Base-by-base conservation (phyloP, 257 asterid species). In the Eucommia ulmoides region DNA sequence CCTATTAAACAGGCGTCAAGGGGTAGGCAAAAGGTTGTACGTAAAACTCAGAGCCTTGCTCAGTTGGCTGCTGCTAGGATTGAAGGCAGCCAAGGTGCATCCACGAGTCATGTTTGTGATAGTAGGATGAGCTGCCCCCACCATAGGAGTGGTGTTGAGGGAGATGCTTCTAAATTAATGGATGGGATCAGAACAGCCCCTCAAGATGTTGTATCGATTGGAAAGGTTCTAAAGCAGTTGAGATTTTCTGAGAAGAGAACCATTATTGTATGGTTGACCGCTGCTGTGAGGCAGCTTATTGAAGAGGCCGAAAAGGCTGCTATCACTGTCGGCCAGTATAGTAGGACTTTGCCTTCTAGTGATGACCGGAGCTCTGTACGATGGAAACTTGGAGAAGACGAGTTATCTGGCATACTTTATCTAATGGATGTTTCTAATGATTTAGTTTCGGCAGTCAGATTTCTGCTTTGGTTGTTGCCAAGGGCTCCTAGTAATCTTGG, bases 31-130 rank as follows among this genome's bases (percentile, higher is more conserved):
- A 91, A 91, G 64, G 62, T 82, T 74, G 97, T 72, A 46, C 84
- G 95, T 26, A 92, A 92, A 77, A 92, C 93, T 42, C 95, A 79
- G 51, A 86, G 93, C 67, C 97, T 92, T 64, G 93, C 97, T 20
- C 99, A 92, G 49, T 71, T 92, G 63, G 95, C 95, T 55, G 81
- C 93, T 64, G 82, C 95, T 45, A 85, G 99, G 63, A 83, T 92
- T 71, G 99, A 87, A 69, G 80, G 95, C 65, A 92, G 99, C 62
- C 97, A 83, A 60, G 97, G 99, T 58, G 95, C 99, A 60, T 87
- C 99, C 24, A 75, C 95, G 1, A 92, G 99, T 65, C 95, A 92
- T 77, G 72, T 74, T 54, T 87, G 99, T 74, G 97, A 87, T 68
- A 81, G 63, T 62, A 81, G 73, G 80, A 51, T 68, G 47, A 72